Conservation (phyloP, 2,329 filamentous ascomycete genomes). For the Xylariaceae sp. region DNA sequence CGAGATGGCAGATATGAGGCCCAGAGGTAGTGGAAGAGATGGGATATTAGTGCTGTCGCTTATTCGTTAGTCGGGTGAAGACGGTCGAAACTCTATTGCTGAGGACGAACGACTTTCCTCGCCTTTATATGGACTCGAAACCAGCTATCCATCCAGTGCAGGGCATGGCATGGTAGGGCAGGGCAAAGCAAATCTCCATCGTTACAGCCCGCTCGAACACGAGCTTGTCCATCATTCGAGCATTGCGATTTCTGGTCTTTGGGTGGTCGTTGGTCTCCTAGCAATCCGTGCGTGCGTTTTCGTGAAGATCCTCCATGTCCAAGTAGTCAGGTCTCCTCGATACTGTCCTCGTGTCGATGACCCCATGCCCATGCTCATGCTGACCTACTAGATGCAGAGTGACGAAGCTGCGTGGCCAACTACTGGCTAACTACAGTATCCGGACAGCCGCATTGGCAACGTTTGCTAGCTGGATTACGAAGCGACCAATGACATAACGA, state of each 20-base stretch:
- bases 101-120: not conserved
- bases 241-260: no score
- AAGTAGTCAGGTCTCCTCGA: no score
- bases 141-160: no score
- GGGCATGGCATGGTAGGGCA: no score
- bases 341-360: no score
- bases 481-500: conserved; percentile 1
- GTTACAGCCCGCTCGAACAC: not conserved
- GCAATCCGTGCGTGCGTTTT: no score
- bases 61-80: conserved; percentile 3
- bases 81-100: conserved; percentile 7
- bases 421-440: not conserved
- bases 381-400: not conserved
- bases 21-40: not conserved
- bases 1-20: not conserved
- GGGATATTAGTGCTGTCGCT: not conserved
- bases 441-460: not conserved
- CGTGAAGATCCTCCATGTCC: no score
- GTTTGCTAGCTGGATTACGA: not conserved
- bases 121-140: not conserved
- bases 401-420: no score
- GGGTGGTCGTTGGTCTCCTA: no score
- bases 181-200: no score
- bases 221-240: no score
- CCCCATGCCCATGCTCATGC: conserved; percentile 6